phyloP scores from a whole-genome alignment of 805 yeast species.

The Kodamaea laetipori region DNA sequence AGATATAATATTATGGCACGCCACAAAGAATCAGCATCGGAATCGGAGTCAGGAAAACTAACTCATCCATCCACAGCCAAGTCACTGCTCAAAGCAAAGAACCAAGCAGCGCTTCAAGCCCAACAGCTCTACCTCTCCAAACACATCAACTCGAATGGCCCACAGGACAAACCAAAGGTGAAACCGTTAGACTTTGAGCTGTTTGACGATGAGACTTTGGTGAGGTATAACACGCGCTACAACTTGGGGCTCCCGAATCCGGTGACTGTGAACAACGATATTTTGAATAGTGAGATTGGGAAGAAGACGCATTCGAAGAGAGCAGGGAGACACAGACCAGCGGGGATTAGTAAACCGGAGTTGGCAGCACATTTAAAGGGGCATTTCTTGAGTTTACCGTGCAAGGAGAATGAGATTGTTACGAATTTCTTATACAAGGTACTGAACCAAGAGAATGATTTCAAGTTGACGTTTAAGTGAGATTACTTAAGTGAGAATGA shows the following conservation, averaged over 20 bases:
- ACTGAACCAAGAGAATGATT: conserved; percentile 60
- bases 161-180: conserved; percentile 50
- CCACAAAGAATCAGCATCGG: conserved; percentile 41
- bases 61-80: conserved; percentile 24
- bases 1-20: conserved; percentile 12
- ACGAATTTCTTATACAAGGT: conserved; percentile 88
- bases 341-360: conserved; percentile 58
- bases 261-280: conserved; percentile 66
- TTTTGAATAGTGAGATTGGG: conserved; percentile 73
- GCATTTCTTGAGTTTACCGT: conserved; percentile 62
- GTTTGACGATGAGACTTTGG: conserved; percentile 62
- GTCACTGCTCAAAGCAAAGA: conserved; percentile 59
- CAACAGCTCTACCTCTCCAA: conserved; percentile 68
- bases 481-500: background rate
- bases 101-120: conserved; percentile 64
- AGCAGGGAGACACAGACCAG: conserved; percentile 25
- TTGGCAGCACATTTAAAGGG: conserved; percentile 61
- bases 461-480: conserved; percentile 41
- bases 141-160: conserved; percentile 75
- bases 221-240: conserved; percentile 67
- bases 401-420: conserved; percentile 81
- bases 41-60: conserved; percentile 28
- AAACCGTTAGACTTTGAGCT: conserved; percentile 71
- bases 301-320: conserved; percentile 55
- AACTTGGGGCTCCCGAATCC: conserved; percentile 58